phyloP scores from a whole-genome alignment of 1,284 basidiomycete species.

The Boletellus deceptivus region DNA sequence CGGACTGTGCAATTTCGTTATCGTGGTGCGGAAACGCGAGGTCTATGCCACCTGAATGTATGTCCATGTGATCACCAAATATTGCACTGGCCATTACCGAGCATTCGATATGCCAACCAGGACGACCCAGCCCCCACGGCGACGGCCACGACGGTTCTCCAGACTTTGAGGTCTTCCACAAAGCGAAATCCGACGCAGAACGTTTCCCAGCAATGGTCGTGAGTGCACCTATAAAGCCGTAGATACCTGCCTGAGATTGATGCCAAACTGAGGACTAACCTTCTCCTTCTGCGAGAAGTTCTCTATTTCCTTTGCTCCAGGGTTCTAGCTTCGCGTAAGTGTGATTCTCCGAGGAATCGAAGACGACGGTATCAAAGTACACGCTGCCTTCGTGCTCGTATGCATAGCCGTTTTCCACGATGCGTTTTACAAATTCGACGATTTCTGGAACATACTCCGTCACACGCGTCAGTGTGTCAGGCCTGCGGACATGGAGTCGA shows the following conservation, averaged over 20 bases:
- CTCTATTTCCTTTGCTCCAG: slow-evolving; percentile 91
- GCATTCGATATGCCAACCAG: slow-evolving; percentile 99
- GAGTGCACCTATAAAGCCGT: slow-evolving; percentile 50
- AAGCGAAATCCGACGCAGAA: slow-evolving; percentile 85
- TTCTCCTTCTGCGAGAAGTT: slow-evolving; percentile 91
- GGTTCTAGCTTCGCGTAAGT: slow-evolving; percentile 96
- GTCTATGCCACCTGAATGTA: slow-evolving; percentile 97
- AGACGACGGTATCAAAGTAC: slow-evolving; percentile 92
- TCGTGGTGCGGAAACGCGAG: slow-evolving; percentile 99
- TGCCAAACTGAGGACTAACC: slow-evolving; percentile 43
- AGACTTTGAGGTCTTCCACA: slow-evolving; percentile 97
- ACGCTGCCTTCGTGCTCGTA: slow-evolving; percentile 90
- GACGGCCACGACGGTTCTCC: slow-evolving; percentile 98
- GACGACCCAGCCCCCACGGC: slow-evolving; percentile 95
- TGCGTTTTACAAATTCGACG: slow-evolving; percentile 83
- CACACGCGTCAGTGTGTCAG: slow-evolving; percentile 92
- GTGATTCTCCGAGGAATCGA: slow-evolving; percentile 76
- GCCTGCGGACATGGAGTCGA: slow-evolving; percentile 80
- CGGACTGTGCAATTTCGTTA: slow-evolving; percentile 97
- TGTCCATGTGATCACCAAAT: slow-evolving; percentile 92
- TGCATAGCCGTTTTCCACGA: slow-evolving; percentile 87
- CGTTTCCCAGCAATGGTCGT: slow-evolving; percentile 60
- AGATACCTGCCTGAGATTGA: slow-evolving; percentile 3
- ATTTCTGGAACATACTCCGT: slow-evolving; percentile 98
- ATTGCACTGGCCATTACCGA: slow-evolving; percentile 97